Conservation (phyloP, 306 rosid genomes). For the Oxytropis ochrocephala region DNA sequence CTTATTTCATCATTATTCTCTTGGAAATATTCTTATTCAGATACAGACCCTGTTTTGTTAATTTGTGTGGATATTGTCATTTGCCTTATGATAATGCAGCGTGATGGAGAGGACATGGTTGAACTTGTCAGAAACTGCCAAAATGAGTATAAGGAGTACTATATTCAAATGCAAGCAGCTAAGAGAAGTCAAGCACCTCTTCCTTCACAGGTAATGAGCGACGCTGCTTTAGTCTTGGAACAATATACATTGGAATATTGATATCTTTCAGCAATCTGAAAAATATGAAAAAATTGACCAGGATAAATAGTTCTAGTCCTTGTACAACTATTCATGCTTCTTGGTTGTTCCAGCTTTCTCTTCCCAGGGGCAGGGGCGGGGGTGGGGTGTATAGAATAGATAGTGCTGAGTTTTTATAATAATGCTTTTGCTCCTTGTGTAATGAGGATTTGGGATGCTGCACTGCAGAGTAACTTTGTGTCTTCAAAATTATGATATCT, state of each 20-base stretch:
- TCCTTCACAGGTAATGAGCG: slow-evolving; percentile 71
- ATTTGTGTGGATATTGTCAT: slow-evolving; percentile 1
- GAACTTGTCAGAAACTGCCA: slow-evolving; percentile 72
- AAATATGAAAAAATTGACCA: not conserved
- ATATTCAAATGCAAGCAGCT: slow-evolving; percentile 96
- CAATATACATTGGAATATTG: not conserved
- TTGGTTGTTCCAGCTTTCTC: not conserved
- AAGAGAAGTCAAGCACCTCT: slow-evolving; percentile 90
- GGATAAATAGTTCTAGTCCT: not conserved
- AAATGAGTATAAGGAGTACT: slow-evolving; percentile 85
- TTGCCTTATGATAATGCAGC: slow-evolving; percentile 40
- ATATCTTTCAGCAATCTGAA: slow-evolving; percentile 5
- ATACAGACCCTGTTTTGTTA: not conserved
- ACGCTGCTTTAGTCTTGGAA: not conserved
- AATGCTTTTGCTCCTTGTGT: slow-evolving; percentile 1
- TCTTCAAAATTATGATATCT: not conserved
- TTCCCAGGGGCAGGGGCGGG: not conserved
- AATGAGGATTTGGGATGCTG: not conserved
- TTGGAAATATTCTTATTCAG: slow-evolving; percentile 14
- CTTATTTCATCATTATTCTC: slow-evolving; percentile 3
- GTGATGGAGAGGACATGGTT: slow-evolving; percentile 85
- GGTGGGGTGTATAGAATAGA: not conserved
- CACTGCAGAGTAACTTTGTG: not conserved
- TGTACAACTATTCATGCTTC: not conserved
- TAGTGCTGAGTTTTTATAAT: not conserved